Evolutionary conservation across 768 basidiomycete genomes (phyloP).

Genomic region (Leccinum uliginosum): DNA sequence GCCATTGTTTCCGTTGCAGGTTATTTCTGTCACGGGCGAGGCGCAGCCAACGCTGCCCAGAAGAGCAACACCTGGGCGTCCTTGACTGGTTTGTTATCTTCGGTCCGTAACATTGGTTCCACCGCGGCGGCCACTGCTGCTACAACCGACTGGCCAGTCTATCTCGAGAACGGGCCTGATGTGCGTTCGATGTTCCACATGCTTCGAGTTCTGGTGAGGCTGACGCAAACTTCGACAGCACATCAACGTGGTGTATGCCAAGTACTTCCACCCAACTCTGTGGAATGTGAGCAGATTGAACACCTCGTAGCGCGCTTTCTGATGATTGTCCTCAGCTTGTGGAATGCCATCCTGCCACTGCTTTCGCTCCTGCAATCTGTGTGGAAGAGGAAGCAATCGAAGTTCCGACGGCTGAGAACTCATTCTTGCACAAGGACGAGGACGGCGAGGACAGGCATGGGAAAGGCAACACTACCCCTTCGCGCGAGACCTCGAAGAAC

Average conservation of each 20-base stretch:
- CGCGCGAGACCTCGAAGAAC: not conserved
- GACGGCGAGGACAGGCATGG: not conserved
- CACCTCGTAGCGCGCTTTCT: not conserved
- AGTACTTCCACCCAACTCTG: constrained; percentile 17
- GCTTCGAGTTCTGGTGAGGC: not conserved
- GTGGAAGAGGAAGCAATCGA: constrained; percentile 17
- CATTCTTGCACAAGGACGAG: constrained; percentile 13
- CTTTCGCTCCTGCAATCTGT: constrained; percentile 13
- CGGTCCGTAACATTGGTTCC: constrained; percentile 1
- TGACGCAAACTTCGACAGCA: constrained; percentile 6
- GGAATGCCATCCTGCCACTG: constrained; percentile 14
- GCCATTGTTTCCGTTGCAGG: constrained; percentile 11
- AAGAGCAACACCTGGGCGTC: constrained; percentile 5
- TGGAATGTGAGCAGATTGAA: constrained; percentile 13
- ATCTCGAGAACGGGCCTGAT: constrained; percentile 13
- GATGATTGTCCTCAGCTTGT: constrained; percentile 4
- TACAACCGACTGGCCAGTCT: not conserved
- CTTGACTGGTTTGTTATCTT: constrained; percentile 5
- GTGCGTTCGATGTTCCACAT: not conserved
- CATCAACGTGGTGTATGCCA: constrained; percentile 20
- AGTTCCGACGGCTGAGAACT: constrained; percentile 6
- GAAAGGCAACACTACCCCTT: not conserved
- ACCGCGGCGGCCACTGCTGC: not conserved
- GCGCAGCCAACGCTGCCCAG: not conserved
- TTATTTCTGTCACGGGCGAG: constrained; percentile 15